phyloP scores from a whole-genome alignment of 345 rosid genomes.

The Rhodamnia rubescens region DNA sequence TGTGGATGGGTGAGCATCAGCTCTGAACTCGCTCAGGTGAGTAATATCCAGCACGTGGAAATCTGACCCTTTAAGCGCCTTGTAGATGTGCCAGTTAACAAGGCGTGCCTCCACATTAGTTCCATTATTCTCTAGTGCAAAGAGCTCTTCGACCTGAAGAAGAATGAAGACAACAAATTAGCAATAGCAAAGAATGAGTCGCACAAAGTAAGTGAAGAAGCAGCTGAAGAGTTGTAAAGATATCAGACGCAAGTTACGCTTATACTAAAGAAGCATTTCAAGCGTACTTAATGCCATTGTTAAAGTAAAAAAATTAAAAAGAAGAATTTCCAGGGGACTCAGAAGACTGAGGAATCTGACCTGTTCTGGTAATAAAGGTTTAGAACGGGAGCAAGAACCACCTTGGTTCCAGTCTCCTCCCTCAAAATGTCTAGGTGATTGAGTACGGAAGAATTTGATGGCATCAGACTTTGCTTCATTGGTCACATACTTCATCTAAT shows the following conservation, averaged over 20 bases:
- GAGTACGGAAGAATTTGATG: constrained; percentile 58
- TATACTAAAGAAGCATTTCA: not conserved
- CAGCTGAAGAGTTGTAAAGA: not conserved
- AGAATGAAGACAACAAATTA: not conserved
- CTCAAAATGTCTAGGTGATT: constrained; percentile 95
- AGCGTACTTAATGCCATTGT: not conserved
- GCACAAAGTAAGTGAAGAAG: not conserved
- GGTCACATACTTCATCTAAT: constrained; percentile 37
- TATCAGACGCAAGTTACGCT: not conserved
- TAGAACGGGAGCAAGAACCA: constrained; percentile 59
- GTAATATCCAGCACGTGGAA: constrained; percentile 70
- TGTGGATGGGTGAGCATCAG: constrained; percentile 76
- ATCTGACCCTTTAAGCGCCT: constrained; percentile 35
- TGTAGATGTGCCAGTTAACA: constrained; percentile 53
- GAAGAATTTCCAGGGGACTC: not conserved
- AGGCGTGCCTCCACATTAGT: constrained; percentile 68
- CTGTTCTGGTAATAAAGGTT: constrained; percentile 42
- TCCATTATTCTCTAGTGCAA: constrained; percentile 51
- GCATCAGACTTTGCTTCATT: constrained; percentile 29
- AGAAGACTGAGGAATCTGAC: constrained; percentile 23
- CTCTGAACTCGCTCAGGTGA: constrained; percentile 81
- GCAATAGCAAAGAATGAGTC: not conserved
- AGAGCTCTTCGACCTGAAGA: constrained; percentile 60
- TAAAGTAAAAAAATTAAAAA: not conserved
- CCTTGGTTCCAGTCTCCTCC: constrained; percentile 99